Evolutionary conservation across 176 grass and related monocot species (phyloP).

Genomic region (Avena eriantha): DNA sequence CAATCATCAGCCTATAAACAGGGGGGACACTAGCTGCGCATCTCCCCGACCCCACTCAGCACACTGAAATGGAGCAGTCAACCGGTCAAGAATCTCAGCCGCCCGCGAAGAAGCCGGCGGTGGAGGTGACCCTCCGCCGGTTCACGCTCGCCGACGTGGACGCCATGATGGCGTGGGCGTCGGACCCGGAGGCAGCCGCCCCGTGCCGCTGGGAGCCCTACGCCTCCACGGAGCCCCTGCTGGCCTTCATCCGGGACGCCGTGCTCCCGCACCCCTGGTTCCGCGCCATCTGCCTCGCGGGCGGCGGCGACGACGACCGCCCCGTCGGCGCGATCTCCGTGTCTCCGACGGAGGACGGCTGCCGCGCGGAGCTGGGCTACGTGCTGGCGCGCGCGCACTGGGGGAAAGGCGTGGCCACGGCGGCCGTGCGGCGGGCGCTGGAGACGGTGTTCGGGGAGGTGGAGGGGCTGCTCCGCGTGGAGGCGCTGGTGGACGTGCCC

Average conservation of each 20-base stretch:
- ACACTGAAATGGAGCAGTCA: neutral
- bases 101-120: neutral
- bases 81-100: neutral
- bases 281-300: slow-evolving; percentile 69
- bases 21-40: neutral
- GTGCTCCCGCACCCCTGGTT: slow-evolving; percentile 78
- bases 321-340: slow-evolving; percentile 73
- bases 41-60: neutral
- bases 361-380: slow-evolving; percentile 73
- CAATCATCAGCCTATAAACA: neutral
- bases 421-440: slow-evolving; percentile 54
- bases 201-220: slow-evolving; percentile 74
- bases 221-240: slow-evolving; percentile 56
- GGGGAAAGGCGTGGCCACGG: slow-evolving; percentile 66
- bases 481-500: slow-evolving; percentile 67
- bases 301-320: neutral
- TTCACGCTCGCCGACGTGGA: slow-evolving; percentile 69
- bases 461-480: slow-evolving; percentile 65
- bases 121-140: slow-evolving; percentile 57
- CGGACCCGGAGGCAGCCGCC: slow-evolving; percentile 65
- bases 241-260: slow-evolving; percentile 54
- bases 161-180: slow-evolving; percentile 74
- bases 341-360: slow-evolving; percentile 46
- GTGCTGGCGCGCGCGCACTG: slow-evolving; percentile 67
- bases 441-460: slow-evolving; percentile 49